Conservation (phyloP, 106 monocot species). For the Narthecium ossifragum region DNA sequence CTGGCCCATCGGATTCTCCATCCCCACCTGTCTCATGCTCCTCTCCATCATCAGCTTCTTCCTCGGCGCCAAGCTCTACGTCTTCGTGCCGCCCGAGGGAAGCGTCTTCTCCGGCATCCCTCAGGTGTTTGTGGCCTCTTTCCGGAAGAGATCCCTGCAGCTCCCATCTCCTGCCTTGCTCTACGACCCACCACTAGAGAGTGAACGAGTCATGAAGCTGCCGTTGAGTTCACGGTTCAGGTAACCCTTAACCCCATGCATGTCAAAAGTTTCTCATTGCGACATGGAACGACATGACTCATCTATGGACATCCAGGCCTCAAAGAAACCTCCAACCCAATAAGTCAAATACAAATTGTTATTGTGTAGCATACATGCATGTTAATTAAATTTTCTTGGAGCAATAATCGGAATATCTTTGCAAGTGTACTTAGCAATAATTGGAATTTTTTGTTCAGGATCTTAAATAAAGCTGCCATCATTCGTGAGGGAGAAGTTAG, state of each 20-base stretch:
- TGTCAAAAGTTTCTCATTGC: no score
- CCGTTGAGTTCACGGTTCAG: conserved; percentile 34
- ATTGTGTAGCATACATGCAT: background rate
- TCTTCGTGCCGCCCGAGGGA: conserved; percentile 6
- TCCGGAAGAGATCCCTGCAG: background rate
- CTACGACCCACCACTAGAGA: conserved; percentile 8
- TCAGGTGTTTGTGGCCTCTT: conserved; percentile 11
- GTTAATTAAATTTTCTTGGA: background rate
- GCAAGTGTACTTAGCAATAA: no score
- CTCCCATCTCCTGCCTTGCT: conserved; percentile 1
- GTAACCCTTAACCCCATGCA: conserved; percentile 7
- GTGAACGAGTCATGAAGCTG: conserved; percentile 15
- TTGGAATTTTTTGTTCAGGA: no score
- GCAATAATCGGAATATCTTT: no score
- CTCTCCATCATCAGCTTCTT: conserved; percentile 1
- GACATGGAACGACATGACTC: no score
- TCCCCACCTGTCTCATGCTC: conserved; percentile 12
- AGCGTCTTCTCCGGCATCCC: conserved; percentile 14
- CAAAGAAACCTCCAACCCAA: background rate
- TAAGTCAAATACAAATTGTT: background rate
- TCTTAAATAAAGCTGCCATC: conserved; percentile 14
- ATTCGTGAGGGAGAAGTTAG: background rate
- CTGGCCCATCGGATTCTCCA: conserved; percentile 9
- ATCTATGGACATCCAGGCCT: no score
- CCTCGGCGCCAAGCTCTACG: conserved; percentile 2